Conservation (phyloP, 1,139 yeast genomes). For the Geotrichum aggregatum region DNA sequence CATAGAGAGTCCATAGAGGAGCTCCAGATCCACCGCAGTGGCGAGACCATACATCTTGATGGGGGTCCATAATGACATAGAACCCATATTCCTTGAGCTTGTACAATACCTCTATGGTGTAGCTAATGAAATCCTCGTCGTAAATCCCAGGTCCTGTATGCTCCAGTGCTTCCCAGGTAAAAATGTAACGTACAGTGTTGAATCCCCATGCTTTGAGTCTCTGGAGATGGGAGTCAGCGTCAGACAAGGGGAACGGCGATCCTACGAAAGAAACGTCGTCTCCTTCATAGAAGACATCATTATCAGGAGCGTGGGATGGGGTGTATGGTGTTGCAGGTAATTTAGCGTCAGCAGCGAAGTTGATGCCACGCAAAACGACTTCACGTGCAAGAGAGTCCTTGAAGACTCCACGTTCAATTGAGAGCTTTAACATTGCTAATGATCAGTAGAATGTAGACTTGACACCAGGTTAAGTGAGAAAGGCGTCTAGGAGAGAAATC, state of each 20-base stretch:
- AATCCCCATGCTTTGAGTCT: constrained; percentile 76
- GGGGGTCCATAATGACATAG: constrained; percentile 78
- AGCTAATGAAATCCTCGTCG: constrained; percentile 72
- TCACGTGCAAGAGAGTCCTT: constrained; percentile 57
- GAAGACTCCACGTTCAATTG: constrained; percentile 48
- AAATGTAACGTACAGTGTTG: constrained; percentile 66
- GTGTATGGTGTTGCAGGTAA: constrained; percentile 54
- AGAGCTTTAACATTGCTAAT: constrained; percentile 22
- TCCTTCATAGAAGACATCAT: constrained; percentile 58
- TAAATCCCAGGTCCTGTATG: constrained; percentile 82
- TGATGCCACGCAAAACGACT: constrained; percentile 71
- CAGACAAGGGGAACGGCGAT: constrained; percentile 69
- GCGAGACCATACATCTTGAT: constrained; percentile 91
- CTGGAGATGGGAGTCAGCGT: constrained; percentile 61
- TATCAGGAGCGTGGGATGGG: constrained; percentile 42
- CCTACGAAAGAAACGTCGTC: constrained; percentile 72
- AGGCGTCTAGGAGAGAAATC: not conserved
- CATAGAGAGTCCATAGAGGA: constrained; percentile 84
- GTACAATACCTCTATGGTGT: constrained; percentile 57
- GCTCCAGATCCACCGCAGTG: constrained; percentile 89
- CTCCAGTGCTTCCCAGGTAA: constrained; percentile 90
- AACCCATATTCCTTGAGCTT: constrained; percentile 61
- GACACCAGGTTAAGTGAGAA: too few relatives aligned
- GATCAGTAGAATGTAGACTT: not conserved
- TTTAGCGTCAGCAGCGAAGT: constrained; percentile 73